A percentile compares a stretch with the other conserved stretches of the same genome.
These are phyloP conservation scores for Acanthamoeba divionensis DNA, from an alignment of 208 protist genomes.

Conservation along the genomic window DNA sequence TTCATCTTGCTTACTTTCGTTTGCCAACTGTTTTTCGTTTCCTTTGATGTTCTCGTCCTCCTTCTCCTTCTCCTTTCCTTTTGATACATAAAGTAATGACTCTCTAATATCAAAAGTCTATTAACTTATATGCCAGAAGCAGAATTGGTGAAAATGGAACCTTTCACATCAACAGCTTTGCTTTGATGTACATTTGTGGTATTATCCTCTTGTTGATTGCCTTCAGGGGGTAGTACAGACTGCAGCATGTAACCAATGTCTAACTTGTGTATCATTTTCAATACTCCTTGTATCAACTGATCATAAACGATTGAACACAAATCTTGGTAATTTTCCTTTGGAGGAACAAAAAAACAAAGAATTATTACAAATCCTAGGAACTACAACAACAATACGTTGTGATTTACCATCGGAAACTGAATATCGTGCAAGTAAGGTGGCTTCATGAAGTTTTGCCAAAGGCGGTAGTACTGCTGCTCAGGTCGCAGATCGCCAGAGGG, in stretches of 20 bases:
- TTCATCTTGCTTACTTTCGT: neutral
- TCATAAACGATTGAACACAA: slow-evolving; percentile 49
- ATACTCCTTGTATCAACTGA: slow-evolving; percentile 37
- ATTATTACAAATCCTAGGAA: neutral
- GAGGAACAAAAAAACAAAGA: neutral
- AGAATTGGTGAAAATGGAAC: neutral
- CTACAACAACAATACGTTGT: neutral
- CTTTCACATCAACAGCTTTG: neutral
- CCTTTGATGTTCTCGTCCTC: neutral
- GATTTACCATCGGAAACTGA: neutral
- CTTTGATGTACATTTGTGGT: neutral
- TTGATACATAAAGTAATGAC: neutral
- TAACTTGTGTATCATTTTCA: slow-evolving; percentile 5
- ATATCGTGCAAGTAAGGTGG: neutral
- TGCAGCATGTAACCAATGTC: slow-evolving; percentile 40
- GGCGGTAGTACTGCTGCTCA: slow-evolving; percentile 45
- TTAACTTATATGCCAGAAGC: neutral
- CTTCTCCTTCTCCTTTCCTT: slow-evolving; percentile 29
- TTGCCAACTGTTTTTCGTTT: too few relatives aligned
- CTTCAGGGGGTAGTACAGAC: neutral
- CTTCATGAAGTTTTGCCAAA: slow-evolving; percentile 23
- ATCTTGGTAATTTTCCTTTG: slow-evolving; percentile 11
- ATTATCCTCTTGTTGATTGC: neutral
- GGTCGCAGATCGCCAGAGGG: slow-evolving; percentile 5
- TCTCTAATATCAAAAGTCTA: neutral